Percentiles rank a stretch among this genome's conserved stretches.
These are phyloP conservation scores for Agrostemma githago DNA, from an alignment of 148 eudicot species.

Conservation along the genomic window DNA sequence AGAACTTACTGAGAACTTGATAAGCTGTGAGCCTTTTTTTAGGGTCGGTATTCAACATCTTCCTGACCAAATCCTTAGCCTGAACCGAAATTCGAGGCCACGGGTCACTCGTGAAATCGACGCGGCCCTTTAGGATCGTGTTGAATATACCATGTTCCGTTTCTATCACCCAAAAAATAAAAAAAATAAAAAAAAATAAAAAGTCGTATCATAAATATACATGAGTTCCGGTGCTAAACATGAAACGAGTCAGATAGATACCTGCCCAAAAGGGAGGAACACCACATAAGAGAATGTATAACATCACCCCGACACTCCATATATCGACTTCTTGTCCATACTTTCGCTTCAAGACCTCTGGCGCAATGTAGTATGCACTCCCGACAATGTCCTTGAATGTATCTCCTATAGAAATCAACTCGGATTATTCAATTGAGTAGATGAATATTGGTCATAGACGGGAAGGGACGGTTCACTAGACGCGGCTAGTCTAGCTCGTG, in stretches of 20 bases:
- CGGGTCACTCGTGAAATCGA: conserved; percentile 83
- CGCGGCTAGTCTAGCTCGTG: too few relatives aligned
- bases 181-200: background rate
- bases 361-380: conserved; percentile 59
- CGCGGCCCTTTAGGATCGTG: conserved; percentile 71
- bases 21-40: conserved; percentile 79
- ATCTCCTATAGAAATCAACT: conserved; percentile 43
- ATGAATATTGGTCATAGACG: too few relatives aligned
- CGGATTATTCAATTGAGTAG: background rate
- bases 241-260: conserved; percentile 3
- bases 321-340: conserved; percentile 61
- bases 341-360: conserved; percentile 53
- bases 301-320: conserved; percentile 56
- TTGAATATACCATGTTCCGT: conserved; percentile 95
- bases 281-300: conserved; percentile 47
- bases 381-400: conserved; percentile 53
- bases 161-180: conserved; percentile 36
- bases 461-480: too few relatives aligned
- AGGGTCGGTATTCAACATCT: conserved; percentile 80
- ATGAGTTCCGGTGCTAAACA: too few relatives aligned
- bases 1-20: conserved; percentile 73
- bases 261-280: conserved; percentile 69
- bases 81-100: conserved; percentile 84
- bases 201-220: too few relatives aligned
- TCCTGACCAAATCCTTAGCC: conserved; percentile 87